phyloP scores from a whole-genome alignment of 352 stramenopile genomes.

The Pythium vanterpoolii region DNA sequence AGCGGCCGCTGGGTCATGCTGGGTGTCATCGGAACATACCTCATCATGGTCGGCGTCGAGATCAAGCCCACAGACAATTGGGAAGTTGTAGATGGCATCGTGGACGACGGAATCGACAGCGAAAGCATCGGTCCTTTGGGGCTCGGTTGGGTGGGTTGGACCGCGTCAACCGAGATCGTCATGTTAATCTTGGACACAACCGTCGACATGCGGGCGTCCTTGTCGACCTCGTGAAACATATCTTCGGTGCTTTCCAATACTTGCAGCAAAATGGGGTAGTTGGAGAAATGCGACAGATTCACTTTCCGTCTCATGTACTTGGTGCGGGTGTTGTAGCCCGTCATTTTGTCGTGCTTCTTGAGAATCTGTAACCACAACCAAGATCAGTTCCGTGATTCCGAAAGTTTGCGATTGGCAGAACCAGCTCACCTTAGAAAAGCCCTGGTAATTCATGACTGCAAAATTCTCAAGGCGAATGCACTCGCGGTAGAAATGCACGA shows the following conservation, averaged over 20 bases:
- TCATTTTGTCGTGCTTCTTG: conserved; percentile 87
- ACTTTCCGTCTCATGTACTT: conserved; percentile 86
- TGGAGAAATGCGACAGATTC: conserved; percentile 75
- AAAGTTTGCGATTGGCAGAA: not conserved
- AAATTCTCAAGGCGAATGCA: conserved; percentile 83
- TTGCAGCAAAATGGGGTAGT: conserved; percentile 68
- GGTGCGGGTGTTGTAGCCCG: conserved; percentile 77
- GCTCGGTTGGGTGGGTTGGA: conserved; percentile 8
- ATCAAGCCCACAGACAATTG: conserved; percentile 20
- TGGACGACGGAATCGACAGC: conserved; percentile 4
- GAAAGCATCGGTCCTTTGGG: conserved; percentile 15
- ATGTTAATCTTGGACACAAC: conserved; percentile 58
- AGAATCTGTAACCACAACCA: conserved; percentile 39
- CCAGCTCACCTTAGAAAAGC: conserved; percentile 69
- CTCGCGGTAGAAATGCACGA: conserved; percentile 82
- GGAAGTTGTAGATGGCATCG: conserved; percentile 5
- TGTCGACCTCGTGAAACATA: conserved; percentile 77
- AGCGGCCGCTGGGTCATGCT: conserved; percentile 38
- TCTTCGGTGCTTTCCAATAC: conserved; percentile 76
- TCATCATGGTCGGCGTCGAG: conserved; percentile 33
- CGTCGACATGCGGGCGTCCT: conserved; percentile 44
- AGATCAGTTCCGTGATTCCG: not conserved
- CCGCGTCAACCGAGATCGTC: conserved; percentile 31
- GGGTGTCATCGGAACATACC: conserved; percentile 21
- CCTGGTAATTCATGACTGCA: conserved; percentile 83